Conservation (phyloP, 306 rosid genomes). For the Canavalia ensiformis region DNA sequence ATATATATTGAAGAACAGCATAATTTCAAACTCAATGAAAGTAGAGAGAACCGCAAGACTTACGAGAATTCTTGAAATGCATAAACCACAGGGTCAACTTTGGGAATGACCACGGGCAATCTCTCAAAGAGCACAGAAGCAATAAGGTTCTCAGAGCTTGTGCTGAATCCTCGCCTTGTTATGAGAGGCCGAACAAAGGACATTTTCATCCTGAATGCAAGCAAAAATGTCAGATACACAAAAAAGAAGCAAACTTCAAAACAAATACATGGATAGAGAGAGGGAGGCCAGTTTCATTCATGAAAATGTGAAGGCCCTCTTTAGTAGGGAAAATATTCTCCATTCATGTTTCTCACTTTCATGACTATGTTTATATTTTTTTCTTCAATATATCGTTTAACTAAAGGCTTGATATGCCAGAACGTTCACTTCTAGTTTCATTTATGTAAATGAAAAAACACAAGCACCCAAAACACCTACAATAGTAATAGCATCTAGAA, state of each 20-base stretch:
- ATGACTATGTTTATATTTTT: background rate
- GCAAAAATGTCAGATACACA: slow-evolving; percentile 3
- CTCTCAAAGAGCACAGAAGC: slow-evolving; percentile 96
- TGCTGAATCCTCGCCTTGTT: slow-evolving; percentile 63
- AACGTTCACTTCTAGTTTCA: background rate
- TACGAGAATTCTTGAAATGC: slow-evolving; percentile 95
- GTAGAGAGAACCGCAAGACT: slow-evolving; percentile 4
- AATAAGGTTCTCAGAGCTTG: slow-evolving; percentile 73
- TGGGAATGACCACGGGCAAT: slow-evolving; percentile 88
- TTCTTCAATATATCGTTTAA: background rate
- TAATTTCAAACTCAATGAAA: background rate
- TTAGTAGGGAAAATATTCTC: background rate
- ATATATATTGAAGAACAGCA: slow-evolving; percentile 22
- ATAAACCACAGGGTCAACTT: slow-evolving; percentile 86
- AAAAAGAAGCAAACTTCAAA: background rate
- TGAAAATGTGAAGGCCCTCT: background rate
- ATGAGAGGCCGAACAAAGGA: slow-evolving; percentile 60
- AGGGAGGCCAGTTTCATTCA: background rate
- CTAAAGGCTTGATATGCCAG: background rate
- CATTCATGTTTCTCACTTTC: background rate
- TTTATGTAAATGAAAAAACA: background rate
- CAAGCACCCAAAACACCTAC: background rate
- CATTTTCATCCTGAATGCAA: slow-evolving; percentile 67
- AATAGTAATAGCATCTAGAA: background rate
- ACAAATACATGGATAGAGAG: background rate